A percentile compares a stretch with the other conserved stretches of the same genome.
Evolutionary conservation across 2,329 filamentous ascomycete species (phyloP).

Genomic region (Dactylellina drechsleri): DNA sequence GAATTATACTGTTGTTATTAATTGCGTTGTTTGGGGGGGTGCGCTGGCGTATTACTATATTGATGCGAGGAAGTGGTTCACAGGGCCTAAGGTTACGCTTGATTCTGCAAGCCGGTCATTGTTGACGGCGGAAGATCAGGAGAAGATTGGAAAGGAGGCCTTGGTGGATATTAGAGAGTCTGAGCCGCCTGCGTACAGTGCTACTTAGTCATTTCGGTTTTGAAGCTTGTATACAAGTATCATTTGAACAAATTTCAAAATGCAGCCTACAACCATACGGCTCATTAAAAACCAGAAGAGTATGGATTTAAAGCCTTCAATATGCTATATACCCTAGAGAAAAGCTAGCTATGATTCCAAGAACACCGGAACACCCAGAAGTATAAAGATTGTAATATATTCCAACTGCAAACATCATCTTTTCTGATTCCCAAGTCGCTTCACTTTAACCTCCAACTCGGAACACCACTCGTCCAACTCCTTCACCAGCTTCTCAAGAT

Average conservation of each 20-base stretch:
- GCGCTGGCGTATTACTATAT: conserved; percentile 68
- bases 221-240: too few relatives aligned
- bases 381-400: too few relatives aligned
- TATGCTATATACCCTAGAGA: too few relatives aligned
- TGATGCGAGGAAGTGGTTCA: conserved; percentile 71
- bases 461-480: conserved; percentile 59
- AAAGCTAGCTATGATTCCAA: too few relatives aligned
- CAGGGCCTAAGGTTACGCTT: conserved; percentile 69
- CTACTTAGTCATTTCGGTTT: too few relatives aligned
- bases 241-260: too few relatives aligned
- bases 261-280: too few relatives aligned
- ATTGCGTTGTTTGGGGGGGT: conserved; percentile 69
- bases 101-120: conserved; percentile 56
- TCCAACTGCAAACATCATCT: neutral
- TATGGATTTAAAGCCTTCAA: too few relatives aligned
- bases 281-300: too few relatives aligned
- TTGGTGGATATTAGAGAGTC: conserved; percentile 56
- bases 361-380: too few relatives aligned
- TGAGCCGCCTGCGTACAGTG: too few relatives aligned
- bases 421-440: conserved; percentile 39
- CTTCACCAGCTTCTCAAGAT: conserved; percentile 58
- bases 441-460: conserved; percentile 56
- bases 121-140: conserved; percentile 53
- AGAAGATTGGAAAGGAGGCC: conserved; percentile 57
- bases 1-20: conserved; percentile 74